phyloP scores from a whole-genome alignment of 805 yeast species.

The Clavispora vitiphila region DNA sequence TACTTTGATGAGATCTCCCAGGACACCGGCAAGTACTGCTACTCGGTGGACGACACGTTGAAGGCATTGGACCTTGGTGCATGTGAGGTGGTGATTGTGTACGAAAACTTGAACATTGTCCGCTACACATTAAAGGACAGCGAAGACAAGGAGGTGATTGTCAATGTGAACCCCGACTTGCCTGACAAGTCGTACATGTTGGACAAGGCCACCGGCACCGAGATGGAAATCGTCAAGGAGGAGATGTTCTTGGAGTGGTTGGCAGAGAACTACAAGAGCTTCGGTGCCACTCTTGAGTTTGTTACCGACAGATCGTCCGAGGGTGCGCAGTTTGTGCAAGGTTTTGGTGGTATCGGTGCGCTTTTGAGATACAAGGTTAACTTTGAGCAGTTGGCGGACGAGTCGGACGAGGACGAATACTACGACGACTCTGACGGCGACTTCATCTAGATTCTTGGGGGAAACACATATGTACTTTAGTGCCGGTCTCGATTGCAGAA shows the following conservation, averaged over 20 bases:
- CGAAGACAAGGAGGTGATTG: conserved; percentile 73
- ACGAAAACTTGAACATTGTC: conserved; percentile 81
- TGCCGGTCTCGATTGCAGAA: not conserved
- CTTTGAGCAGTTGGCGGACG: conserved; percentile 91
- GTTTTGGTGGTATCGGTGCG: conserved; percentile 99
- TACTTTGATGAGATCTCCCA: conserved; percentile 97
- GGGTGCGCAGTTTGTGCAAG: conserved; percentile 97
- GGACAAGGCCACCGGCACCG: conserved; percentile 83
- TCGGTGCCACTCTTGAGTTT: conserved; percentile 93
- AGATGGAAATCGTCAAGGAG: conserved; percentile 86
- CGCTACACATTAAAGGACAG: conserved; percentile 81
- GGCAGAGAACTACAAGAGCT: conserved; percentile 91
- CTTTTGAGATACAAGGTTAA: conserved; percentile 92
- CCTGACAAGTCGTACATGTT: conserved; percentile 70
- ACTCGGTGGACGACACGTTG: conserved; percentile 93
- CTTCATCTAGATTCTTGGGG: conserved; percentile 23
- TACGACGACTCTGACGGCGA: conserved; percentile 61
- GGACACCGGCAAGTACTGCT: conserved; percentile 96
- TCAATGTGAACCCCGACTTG: conserved; percentile 66
- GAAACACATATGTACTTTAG: conserved; percentile 1
- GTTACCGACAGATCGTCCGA: conserved; percentile 95
- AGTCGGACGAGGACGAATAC: conserved; percentile 77
- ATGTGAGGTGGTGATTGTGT: conserved; percentile 86
- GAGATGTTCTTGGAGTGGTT: conserved; percentile 92
- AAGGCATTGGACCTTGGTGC: conserved; percentile 97